phyloP scores from a whole-genome alignment of 2,329 filamentous ascomycete genomes.

The Aspergillus spinulosporus region DNA sequence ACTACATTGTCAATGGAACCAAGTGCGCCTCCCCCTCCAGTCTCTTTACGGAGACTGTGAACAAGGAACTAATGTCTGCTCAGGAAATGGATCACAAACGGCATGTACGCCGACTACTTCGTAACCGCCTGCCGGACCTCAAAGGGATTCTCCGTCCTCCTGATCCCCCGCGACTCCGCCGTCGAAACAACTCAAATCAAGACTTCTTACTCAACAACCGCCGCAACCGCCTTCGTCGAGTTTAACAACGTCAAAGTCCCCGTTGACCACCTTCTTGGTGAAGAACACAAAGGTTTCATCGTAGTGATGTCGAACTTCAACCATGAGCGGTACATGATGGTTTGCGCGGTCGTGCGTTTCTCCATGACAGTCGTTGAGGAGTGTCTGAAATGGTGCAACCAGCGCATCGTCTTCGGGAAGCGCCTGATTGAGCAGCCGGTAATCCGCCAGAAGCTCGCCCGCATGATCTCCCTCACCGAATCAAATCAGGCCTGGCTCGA shows the following conservation, averaged over 20 bases:
- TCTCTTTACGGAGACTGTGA: too few relatives aligned
- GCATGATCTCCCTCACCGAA: constrained; percentile 81
- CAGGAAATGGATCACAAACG: constrained; percentile 88
- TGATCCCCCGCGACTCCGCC: constrained; percentile 72
- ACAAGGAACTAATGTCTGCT: constrained; percentile 33
- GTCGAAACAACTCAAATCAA: constrained; percentile 66
- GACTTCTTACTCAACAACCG: constrained; percentile 71
- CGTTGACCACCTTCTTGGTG: constrained; percentile 71
- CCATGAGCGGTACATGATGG: constrained; percentile 80
- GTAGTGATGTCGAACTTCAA: constrained; percentile 88
- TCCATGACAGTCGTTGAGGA: constrained; percentile 74
- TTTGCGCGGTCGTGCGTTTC: constrained; percentile 64
- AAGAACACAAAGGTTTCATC: constrained; percentile 82
- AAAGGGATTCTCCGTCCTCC: constrained; percentile 74
- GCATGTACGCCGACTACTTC: constrained; percentile 79
- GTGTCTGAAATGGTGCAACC: constrained; percentile 84
- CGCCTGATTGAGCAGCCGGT: constrained; percentile 79
- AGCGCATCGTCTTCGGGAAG: constrained; percentile 81
- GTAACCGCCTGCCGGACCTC: constrained; percentile 76
- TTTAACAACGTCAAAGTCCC: constrained; percentile 88
- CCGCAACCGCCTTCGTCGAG: constrained; percentile 76
- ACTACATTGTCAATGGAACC: constrained; percentile 60
- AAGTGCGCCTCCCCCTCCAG: constrained; percentile 27
- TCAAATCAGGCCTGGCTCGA: constrained; percentile 85
- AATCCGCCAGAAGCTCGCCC: constrained; percentile 80